A percentile compares a stretch with the other conserved stretches of the same genome.
These are phyloP conservation scores for Crepidotus sp. DNA, from an alignment of 1,284 basidiomycete genomes.

Conservation along the genomic window DNA sequence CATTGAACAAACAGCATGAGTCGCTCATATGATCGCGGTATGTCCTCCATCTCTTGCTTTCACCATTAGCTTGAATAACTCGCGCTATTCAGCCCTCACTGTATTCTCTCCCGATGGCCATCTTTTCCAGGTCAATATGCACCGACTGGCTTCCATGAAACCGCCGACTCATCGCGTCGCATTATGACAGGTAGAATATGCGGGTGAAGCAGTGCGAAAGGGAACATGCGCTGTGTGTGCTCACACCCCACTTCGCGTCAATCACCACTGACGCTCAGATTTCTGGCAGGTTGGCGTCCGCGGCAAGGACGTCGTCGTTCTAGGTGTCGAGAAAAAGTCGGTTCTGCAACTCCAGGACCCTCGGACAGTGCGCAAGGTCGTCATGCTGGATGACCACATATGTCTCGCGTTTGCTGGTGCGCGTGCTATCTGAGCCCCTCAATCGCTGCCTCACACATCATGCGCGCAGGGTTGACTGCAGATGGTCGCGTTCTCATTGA, in stretches of 20 bases:
- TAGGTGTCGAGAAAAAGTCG: constrained; percentile 99
- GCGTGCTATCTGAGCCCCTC: constrained; percentile 18
- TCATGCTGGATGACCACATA: constrained; percentile 97
- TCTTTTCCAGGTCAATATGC: constrained; percentile 68
- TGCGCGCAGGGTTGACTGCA: constrained; percentile 77
- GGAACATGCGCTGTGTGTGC: constrained; percentile 89
- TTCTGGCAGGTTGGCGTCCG: constrained; percentile 80
- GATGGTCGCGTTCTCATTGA: constrained; percentile 98
- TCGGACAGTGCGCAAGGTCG: constrained; percentile 94
- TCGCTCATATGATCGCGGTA: constrained; percentile 78
- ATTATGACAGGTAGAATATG: constrained; percentile 85
- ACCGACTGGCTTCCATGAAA: neutral
- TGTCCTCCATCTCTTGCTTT: constrained; percentile 14
- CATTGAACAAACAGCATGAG: too few species aligned
- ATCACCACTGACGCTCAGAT: neutral
- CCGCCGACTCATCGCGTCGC: constrained; percentile 15
- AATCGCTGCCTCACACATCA: neutral
- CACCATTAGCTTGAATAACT: neutral
- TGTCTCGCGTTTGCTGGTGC: constrained; percentile 96
- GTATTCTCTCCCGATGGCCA: constrained; percentile 95
- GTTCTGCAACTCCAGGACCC: constrained; percentile 97
- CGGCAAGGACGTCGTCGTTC: constrained; percentile 89
- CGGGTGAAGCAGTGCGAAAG: constrained; percentile 91
- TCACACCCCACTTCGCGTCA: neutral
- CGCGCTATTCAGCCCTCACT: constrained; percentile 58